Base-by-base conservation (phyloP, 768 basidiomycete genomes). In the Boletus bicolor region DNA sequence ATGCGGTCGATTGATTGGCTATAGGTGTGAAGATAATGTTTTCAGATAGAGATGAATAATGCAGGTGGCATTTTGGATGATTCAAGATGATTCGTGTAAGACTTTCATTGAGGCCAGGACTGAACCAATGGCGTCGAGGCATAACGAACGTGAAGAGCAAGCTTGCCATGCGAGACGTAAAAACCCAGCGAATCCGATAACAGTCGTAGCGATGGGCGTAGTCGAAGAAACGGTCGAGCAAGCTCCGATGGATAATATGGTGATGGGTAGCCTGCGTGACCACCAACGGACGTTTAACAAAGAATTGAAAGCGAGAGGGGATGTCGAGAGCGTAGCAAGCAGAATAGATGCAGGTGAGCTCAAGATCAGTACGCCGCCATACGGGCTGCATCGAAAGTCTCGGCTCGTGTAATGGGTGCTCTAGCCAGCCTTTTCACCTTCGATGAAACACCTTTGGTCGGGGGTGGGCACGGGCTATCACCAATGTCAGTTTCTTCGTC, bases 401-500 rank as follows among this genome's bases (percentile, higher is more conserved):
- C 87, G 2, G 87, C 81, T 15, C 86, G 79, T 10, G 71, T 62
- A 35, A 90, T 73, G 12, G 80, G 77, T 30, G 67, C 73, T 38
- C 80, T 77, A 1, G 67, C 74, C 19, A 77, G 58, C 70, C 82
- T 85, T 73, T 84, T 89, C 65, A 73, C 76, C 68, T 86, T 85
- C 52, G 82, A 77, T 21, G 73, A 70, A 43, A 73, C 69, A 39
- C 73, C 75, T 65, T 87, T 89, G 35, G 79, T 83, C 11, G 87
- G 84, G 45, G 90, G 86, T 3, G 91, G 91, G 73, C 93, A 96
- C 5, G 93, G 93, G 63, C 91, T 93, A 64, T 90, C 91, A 14
- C 89, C 91, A 43, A 91, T 70, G 61, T 91, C 89, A 6, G 82
- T 83, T 51, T 89, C 88, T 43, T 86, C 88, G 54, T 89, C 89